These are phyloP conservation scores for Candida nitratophila DNA, from an alignment of 805 yeast genomes.

Conservation along the genomic window DNA sequence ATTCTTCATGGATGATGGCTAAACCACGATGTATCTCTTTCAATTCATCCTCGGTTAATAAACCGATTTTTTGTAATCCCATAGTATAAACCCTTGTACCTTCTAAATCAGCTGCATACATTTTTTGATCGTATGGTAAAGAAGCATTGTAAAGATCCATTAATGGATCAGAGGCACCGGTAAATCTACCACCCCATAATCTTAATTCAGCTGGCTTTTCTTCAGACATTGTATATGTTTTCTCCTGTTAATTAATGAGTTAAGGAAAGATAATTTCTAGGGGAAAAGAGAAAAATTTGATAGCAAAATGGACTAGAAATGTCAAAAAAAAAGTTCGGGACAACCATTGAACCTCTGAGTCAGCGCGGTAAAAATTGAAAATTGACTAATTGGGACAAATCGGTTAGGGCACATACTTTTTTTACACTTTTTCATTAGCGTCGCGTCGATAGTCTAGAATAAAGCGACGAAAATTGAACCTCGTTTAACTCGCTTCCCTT, in stretches of 20 bases:
- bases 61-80: conserved; percentile 74
- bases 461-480: background rate
- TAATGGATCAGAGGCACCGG: conserved; percentile 94
- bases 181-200: conserved; percentile 98
- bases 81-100: conserved; percentile 92
- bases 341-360: too few relatives aligned
- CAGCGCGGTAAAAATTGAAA: background rate
- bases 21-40: conserved; percentile 79
- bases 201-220: conserved; percentile 54
- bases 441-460: too few relatives aligned
- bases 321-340: too few relatives aligned
- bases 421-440: too few relatives aligned
- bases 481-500: too few relatives aligned
- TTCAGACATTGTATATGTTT: background rate
- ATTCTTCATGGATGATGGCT: conserved; percentile 63
- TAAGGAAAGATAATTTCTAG: too few relatives aligned
- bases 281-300: background rate
- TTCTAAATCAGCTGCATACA: conserved; percentile 90
- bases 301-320: background rate
- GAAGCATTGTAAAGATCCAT: conserved; percentile 98
- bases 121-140: conserved; percentile 87
- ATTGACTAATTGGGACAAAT: background rate
- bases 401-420: background rate
- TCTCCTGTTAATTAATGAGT: too few relatives aligned
- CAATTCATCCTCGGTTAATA: conserved; percentile 69